These are phyloP conservation scores for Zea mays DNA, from an alignment of 176 grass and related monocot genomes.

Conservation along the genomic window Zm-B73-REFERENCE-NAM-5.0 NC_050098.1:21921001-21921500, in stretches of 20 bases:
- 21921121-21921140: neutral
- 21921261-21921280: neutral
- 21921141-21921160: too few relatives aligned
- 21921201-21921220: neutral
- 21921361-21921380: neutral
- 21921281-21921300: neutral
- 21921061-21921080: neutral
- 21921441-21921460: neutral
- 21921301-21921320: neutral
- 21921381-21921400: neutral
- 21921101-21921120: neutral
- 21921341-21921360: slow-evolving; percentile 18
- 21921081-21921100: neutral
- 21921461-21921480: slow-evolving; percentile 28
- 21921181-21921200: neutral
- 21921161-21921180: neutral
- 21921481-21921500: slow-evolving; percentile 9
- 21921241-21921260: neutral
- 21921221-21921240: neutral
- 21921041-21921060: slow-evolving; percentile 37
- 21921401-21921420: neutral
- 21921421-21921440: too few relatives aligned
- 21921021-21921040: slow-evolving; percentile 37
- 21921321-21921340: neutral
- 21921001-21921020: slow-evolving; percentile 34